Conservation (phyloP, 371 early-diverging fungal genomes). For the Mortierella sp. region DNA sequence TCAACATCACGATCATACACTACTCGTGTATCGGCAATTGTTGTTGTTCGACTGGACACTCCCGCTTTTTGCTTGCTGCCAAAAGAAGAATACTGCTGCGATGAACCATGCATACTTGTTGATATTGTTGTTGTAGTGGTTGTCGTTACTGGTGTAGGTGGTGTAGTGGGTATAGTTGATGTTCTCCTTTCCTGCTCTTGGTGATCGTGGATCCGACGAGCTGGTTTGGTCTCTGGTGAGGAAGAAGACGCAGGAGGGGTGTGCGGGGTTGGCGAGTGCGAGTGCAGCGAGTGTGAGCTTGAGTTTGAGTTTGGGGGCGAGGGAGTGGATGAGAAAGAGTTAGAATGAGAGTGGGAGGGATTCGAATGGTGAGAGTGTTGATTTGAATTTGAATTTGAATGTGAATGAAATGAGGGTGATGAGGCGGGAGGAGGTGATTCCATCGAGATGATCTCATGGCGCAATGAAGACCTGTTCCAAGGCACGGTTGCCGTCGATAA, state of each 20-base stretch:
- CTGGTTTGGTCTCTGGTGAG: not conserved
- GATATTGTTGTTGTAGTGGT: not conserved
- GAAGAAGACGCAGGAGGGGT: not conserved
- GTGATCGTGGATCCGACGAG: too few species aligned
- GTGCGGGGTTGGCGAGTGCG: not conserved
- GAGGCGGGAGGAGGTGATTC: slow-evolving; percentile 16
- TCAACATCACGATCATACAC: slow-evolving; percentile 21
- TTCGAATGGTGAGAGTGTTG: not conserved
- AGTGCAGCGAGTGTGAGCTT: not conserved
- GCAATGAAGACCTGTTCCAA: slow-evolving; percentile 28
- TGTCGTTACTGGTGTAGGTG: not conserved
- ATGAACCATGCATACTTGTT: not conserved
- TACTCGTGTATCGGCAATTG: not conserved
- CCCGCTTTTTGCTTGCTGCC: not conserved
- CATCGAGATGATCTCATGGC: slow-evolving; percentile 25
- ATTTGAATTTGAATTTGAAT: not conserved
- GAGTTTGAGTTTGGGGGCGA: not conserved
- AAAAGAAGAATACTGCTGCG: not conserved
- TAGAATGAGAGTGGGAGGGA: slow-evolving; percentile 1
- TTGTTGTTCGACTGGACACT: not conserved
- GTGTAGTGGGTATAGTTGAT: slow-evolving; percentile 2
- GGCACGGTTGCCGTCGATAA: slow-evolving; percentile 14
- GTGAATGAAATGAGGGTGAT: not conserved
- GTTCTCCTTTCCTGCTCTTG: not conserved
- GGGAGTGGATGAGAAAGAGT: slow-evolving; percentile 7